Base-by-base conservation (phyloP, 116 monocot species). In the Dioscorea cayenensis region DNA sequence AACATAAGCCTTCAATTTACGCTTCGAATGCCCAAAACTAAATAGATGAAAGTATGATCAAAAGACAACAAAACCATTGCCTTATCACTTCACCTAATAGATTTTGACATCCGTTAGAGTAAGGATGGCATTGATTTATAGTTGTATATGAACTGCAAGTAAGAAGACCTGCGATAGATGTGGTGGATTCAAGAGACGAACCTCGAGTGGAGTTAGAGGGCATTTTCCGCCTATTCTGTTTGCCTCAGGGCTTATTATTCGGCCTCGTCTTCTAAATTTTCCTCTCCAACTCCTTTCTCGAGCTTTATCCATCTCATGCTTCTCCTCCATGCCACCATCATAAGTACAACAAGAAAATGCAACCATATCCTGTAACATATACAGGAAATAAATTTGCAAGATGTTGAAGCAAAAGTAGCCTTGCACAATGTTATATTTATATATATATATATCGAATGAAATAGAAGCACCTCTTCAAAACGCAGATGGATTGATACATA, bases 201-300 rank as follows among this genome's bases (percentile, higher is more conserved):
- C 97, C 94, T 99, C 97, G 29, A 99, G 60, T 29, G 94, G 97
- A 65, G 94, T 93, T 50, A 99, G 65, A 61, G 97, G 97, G 67
- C 97, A 99, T 78, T 86, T 99, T 65, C 97, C 97, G 79, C 82
- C 79, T 79, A 77, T 86, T 68, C 97, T 72, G 17, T 91, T 84
- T 35, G 71, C 72, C 60, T 84, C 88, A 38, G 97, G 89, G 50
- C 74, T 94, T 50, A 89, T 85, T 28, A 81, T 73, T 63, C 85
- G 81, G 49, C 90, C 90, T 25, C 88, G 90, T 71, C 80, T 81
- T 50, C 72, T 84, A 63, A 99, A 99, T 64, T 99, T 93, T 16
- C 97, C 97, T 37, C 94, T 84, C 97, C 97, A 99, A 73, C 97
- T 65, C 75, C 83, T 88, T 80, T 99, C 97, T 69, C 97, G 93